These are phyloP conservation scores for Tulasnella sp. DNA, from an alignment of 768 basidiomycete species.

Conservation along the genomic window DNA sequence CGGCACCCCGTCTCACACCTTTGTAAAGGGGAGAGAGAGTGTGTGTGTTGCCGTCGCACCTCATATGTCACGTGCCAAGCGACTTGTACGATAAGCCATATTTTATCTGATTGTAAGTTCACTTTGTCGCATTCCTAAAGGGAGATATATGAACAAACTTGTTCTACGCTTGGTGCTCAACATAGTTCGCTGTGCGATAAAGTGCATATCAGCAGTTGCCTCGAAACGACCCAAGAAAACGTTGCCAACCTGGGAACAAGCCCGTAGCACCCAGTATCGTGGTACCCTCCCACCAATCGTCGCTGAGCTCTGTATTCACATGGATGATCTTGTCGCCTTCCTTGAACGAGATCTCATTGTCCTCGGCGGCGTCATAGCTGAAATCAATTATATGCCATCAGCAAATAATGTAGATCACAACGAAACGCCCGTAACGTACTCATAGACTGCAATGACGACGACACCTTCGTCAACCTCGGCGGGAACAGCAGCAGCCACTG, in stretches of 20 bases:
- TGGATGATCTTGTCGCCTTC: conserved; percentile 73
- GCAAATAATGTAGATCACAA: background rate
- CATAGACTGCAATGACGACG: conserved; percentile 56
- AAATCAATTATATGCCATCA: conserved; percentile 12
- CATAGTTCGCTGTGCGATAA: conserved; percentile 7
- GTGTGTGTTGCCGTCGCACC: too few species aligned
- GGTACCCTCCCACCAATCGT: conserved; percentile 85
- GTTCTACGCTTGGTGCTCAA: conserved; percentile 7
- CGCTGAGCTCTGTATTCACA: conserved; percentile 64
- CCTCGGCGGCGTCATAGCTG: conserved; percentile 84
- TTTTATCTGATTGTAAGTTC: too few species aligned
- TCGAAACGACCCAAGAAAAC: conserved; percentile 17
- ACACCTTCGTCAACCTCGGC: conserved; percentile 44
- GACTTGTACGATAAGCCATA: too few species aligned
- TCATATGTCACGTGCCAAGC: too few species aligned
- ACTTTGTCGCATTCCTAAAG: too few species aligned
- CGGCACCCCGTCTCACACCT: too few species aligned
- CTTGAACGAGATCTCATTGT: conserved; percentile 78
- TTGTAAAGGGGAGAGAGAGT: too few species aligned
- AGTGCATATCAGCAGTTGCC: background rate
- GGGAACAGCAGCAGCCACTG: conserved; percentile 21
- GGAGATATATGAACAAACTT: too few species aligned
- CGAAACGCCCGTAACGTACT: conserved; percentile 37
- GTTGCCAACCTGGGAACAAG: conserved; percentile 70
- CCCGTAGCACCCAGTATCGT: conserved; percentile 46